Percentiles rank a stretch among this genome's conserved stretches.
phyloP scores from a whole-genome alignment of 2,329 filamentous ascomycete genomes.

The Arthrobotrys sinensis region DNA sequence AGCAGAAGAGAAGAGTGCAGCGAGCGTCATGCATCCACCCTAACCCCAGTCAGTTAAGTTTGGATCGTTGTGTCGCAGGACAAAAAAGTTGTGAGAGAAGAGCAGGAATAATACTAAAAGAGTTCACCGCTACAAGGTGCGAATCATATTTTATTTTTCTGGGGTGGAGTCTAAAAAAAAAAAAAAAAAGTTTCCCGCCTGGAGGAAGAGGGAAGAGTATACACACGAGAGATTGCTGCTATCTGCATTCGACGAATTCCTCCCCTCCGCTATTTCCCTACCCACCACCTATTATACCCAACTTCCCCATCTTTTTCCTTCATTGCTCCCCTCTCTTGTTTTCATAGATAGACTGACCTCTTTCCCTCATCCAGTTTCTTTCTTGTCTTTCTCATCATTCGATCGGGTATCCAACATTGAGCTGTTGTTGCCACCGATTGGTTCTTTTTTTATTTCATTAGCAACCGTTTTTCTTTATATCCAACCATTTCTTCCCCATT shows the following conservation, averaged over 20 bases:
- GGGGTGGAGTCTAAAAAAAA: slow-evolving; percentile 52
- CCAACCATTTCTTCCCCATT: slow-evolving; percentile 39
- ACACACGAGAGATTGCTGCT: slow-evolving; percentile 55
- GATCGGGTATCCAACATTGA: slow-evolving; percentile 54
- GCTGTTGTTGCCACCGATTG: slow-evolving; percentile 54
- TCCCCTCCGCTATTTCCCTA: slow-evolving; percentile 54
- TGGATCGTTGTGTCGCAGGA: slow-evolving; percentile 61
- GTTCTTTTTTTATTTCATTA: slow-evolving; percentile 22
- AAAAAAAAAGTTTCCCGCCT: slow-evolving; percentile 60
- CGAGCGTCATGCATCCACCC: slow-evolving; percentile 60
- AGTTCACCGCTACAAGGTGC: slow-evolving; percentile 60
- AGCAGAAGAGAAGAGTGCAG: slow-evolving; percentile 60
- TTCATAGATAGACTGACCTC: slow-evolving; percentile 61
- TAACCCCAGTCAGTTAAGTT: slow-evolving; percentile 61
- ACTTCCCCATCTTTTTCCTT: slow-evolving; percentile 58
- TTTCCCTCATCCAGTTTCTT: slow-evolving; percentile 58
- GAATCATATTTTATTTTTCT: slow-evolving; percentile 57
- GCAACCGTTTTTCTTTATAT: slow-evolving; percentile 52
- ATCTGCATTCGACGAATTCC: slow-evolving; percentile 61
- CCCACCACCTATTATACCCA: slow-evolving; percentile 59
- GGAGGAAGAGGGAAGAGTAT: slow-evolving; percentile 48
- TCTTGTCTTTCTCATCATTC: slow-evolving; percentile 43
- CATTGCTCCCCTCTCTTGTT: slow-evolving; percentile 30
- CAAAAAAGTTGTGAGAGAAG: slow-evolving; percentile 54
- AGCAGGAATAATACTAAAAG: slow-evolving; percentile 49